Conservation (phyloP, 2,329 filamentous ascomycete genomes). For the Pseudogymnoascus sp. region DNA sequence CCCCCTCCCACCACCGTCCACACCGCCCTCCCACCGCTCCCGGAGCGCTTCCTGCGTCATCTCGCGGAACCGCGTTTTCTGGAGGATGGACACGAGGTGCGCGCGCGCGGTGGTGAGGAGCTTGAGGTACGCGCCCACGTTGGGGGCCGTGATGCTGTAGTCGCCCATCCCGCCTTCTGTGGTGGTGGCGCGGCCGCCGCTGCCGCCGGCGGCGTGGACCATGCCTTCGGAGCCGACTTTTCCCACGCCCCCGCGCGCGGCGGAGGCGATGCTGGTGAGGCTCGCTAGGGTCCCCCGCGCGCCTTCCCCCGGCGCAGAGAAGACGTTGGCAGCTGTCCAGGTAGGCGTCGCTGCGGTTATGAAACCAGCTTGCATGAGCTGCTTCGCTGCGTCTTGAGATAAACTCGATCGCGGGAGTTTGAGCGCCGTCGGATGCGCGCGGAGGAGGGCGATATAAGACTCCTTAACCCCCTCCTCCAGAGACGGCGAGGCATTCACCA, state of each 20-base stretch:
- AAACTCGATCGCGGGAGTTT: constrained; percentile 35
- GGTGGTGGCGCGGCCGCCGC: constrained; percentile 22
- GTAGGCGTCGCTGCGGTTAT: constrained; percentile 43
- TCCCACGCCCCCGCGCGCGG: constrained; percentile 59
- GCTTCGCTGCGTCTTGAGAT: constrained; percentile 40
- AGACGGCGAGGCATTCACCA: constrained; percentile 32
- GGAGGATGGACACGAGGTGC: constrained; percentile 51
- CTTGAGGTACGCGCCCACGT: constrained; percentile 59
- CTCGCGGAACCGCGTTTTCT: constrained; percentile 53
- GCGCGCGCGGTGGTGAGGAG: constrained; percentile 52
- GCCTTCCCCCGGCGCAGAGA: constrained; percentile 33
- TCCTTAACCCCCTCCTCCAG: constrained; percentile 38
- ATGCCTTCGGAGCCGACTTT: constrained; percentile 63
- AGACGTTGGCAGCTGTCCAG: constrained; percentile 32
- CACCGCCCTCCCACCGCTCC: constrained; percentile 64
- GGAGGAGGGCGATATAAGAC: constrained; percentile 45
- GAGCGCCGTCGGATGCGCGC: constrained; percentile 39
- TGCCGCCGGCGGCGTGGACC: constrained; percentile 55
- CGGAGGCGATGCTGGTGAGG: constrained; percentile 53
- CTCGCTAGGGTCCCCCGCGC: constrained; percentile 45
- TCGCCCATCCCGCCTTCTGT: constrained; percentile 14
- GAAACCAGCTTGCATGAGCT: constrained; percentile 59
- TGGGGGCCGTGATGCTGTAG: constrained; percentile 55
- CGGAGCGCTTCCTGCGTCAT: constrained; percentile 52
- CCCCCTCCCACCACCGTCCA: constrained; percentile 37